Evolutionary conservation across 2,329 filamentous ascomycete species (phyloP), one percentile per base, ranked within the genome.

Genomic region (Ploettnerulaceae sp.): DNA sequence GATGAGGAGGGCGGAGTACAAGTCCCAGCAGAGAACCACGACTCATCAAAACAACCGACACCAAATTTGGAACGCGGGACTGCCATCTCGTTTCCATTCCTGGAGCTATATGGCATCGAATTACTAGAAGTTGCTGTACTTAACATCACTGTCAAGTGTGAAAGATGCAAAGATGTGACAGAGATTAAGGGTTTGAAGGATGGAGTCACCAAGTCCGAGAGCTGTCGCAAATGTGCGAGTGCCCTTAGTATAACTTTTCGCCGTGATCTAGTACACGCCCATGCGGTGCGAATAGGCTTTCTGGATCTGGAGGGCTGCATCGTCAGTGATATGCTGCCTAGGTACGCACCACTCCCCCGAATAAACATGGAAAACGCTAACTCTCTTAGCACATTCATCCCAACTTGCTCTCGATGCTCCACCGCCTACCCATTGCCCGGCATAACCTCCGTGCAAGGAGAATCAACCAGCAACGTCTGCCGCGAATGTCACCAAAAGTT

Each of bases 401-500:
- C 88, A 12, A 90, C 85, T 0, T 94, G 88, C 64, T 75, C 77
- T 1, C 74, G 77, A 59, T 94, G 88, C 67, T 93, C 87, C 22
- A 85, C 81, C 0, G 59, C 78, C 1, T 79, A 81, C 52, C 75
- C 76, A 3, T 62, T 65, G 7, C 73, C 75, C 14, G 86, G 85
- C 1, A 74, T 93, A 25, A 74, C 82, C 12, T 81, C 85, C 4
- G 84, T 91, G 5, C 75, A 84, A 20, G 86, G 86, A 35, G 86
- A 91, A 49, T 79, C 78, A 14, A 77, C 79, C 17, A 82, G 81
- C 59, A 86, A 88, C 48, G 76, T 88, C 28, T 94, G 88, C 67
- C 79, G 87, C 38, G 77, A 84, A 58, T 94, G 88, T 63, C 87
- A 93, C 69, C 73, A 74, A 43, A 84, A 83, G 63, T 90, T 93